Evolutionary conservation across 768 basidiomycete genomes (phyloP), one percentile per base, ranked within the genome.

Genomic region (Suillus variegatus): DNA sequence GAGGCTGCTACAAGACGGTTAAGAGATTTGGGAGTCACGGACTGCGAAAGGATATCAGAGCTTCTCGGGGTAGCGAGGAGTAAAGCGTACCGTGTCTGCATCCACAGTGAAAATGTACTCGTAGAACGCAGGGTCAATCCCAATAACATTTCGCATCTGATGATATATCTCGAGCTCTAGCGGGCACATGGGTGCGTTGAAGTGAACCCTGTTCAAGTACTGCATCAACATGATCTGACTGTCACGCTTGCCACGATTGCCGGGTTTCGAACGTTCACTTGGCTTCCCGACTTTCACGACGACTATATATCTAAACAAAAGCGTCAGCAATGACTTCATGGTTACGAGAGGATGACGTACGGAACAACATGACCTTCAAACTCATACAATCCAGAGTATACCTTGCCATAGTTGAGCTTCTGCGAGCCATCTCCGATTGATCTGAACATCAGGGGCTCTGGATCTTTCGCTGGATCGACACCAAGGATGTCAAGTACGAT

Each of bases 51-150:
- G 40, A 40, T 25, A 28, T 79, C 43, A 77, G 69, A 65, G 5
- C 35, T 16, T 18, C 55, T n/a, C 25, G 61, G 0, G 16, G 22
- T 18, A 13, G 28, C 28, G 35, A 25, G 28, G 25, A 60, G n/a
- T 18, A 3, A n/a, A 14, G 74, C 79, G 61, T 60, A 87, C 86
- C 1, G 86, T 87, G 78, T 90, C 89, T 20, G 88, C 88, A 76
- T 90, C 88, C 18, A 90, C 85, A 58, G 87, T 89, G 76, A 90
- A 88, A 67, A 90, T 84, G 75, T 88, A 90, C 75, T 90, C 88
- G 71, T 90, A 90, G 75, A 90, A 90, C n/a, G 87, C 85, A 16
- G 88, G 88, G 62, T 90, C 89, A 54, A 90, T 88, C 12, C 88
- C 88, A 64, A 90, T 88, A 67, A 90, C 86, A 65, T 90, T 88